phyloP scores from a whole-genome alignment of 2,329 filamentous ascomycete genomes.

The Verticillium zaregamsianum region DNA sequence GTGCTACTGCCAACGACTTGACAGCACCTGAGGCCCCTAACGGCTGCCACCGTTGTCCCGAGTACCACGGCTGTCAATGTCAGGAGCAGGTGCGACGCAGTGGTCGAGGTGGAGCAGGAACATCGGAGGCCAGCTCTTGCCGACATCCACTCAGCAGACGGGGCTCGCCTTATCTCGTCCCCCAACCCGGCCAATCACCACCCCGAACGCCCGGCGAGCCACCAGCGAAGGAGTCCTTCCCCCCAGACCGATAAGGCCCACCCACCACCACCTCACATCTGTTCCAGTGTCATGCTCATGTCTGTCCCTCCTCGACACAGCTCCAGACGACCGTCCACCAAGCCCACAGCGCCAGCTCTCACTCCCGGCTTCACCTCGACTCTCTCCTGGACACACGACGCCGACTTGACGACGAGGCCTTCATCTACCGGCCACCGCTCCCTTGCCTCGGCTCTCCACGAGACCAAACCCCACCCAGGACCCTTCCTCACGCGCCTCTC shows the following conservation, averaged over 20 bases:
- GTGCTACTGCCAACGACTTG: too few species aligned
- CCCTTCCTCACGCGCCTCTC: not conserved
- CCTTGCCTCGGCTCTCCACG: not conserved
- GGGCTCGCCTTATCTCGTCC: not conserved
- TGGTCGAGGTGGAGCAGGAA: not conserved
- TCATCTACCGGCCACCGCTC: not conserved
- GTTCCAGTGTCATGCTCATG: not conserved
- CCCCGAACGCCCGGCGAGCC: not conserved
- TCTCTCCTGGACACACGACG: not conserved
- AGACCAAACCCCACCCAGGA: constrained; percentile 1
- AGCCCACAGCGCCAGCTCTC: not conserved
- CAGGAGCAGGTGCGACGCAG: not conserved
- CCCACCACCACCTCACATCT: not conserved
- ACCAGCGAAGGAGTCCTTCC: not conserved
- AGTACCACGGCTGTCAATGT: not conserved
- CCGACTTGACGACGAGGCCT: not conserved
- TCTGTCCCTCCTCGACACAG: not conserved
- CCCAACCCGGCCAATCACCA: not conserved
- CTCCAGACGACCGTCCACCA: not conserved
- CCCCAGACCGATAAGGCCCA: not conserved
- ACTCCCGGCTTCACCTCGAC: not conserved
- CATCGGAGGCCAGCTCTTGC: not conserved
- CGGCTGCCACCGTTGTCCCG: too few species aligned
- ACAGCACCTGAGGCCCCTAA: too few species aligned
- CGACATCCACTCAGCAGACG: not conserved